Percentiles rank a stretch among this genome's conserved stretches.
Conservation (phyloP, 331 rosid species). For the Quercus lobata region DNA sequence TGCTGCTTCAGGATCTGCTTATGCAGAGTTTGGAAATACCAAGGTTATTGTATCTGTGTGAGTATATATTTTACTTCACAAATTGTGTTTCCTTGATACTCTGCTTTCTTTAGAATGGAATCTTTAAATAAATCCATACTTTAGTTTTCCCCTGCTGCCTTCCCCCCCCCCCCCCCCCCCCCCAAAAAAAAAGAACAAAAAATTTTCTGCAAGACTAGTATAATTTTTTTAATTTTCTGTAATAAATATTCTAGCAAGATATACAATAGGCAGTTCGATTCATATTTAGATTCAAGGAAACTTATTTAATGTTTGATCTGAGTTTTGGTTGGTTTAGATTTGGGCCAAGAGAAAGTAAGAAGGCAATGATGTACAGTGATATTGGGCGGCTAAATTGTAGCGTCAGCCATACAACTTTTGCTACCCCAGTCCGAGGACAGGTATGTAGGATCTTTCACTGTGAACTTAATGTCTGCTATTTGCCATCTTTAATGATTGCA, state of each 20-base stretch:
- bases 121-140: not conserved
- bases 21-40: conserved; percentile 90
- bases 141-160: not conserved
- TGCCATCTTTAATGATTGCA: not conserved
- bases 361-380: conserved; percentile 96
- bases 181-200: not conserved
- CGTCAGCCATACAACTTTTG: conserved; percentile 79
- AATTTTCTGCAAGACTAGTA: not conserved
- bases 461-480: not conserved
- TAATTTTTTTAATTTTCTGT: not conserved
- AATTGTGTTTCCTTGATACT: not conserved
- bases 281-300: not conserved
- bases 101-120: not conserved
- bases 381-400: conserved; percentile 84
- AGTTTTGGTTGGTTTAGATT: conserved; percentile 41
- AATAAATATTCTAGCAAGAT: not conserved
- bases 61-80: conserved; percentile 30
- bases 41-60: conserved; percentile 97
- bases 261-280: not conserved
- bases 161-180: too few species aligned
- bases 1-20: conserved; percentile 95
- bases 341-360: conserved; percentile 99
- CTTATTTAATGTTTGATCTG: not conserved
- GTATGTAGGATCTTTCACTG: conserved; percentile 30
- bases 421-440: conserved; percentile 83